A percentile compares a stretch with the other conserved stretches of the same genome.
Evolutionary conservation across 148 eudicot genomes (phyloP).

Genomic region (Polygonum aviculare): DNA sequence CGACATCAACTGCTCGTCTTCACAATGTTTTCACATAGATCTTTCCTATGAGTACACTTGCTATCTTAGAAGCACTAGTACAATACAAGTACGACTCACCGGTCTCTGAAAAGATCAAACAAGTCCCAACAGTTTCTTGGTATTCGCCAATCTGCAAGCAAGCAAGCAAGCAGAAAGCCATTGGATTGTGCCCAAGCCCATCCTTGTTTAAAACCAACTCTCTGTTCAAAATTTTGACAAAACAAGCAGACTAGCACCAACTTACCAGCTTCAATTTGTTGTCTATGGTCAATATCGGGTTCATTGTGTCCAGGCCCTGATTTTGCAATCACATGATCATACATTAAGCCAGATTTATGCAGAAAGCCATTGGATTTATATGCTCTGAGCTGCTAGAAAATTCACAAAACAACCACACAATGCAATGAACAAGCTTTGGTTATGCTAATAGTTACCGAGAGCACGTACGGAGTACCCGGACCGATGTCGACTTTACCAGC

Average conservation of each 20-base stretch:
- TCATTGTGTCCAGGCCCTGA: slow-evolving; percentile 82
- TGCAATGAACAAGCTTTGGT: background rate
- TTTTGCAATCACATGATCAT: slow-evolving; percentile 8
- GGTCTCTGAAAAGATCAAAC: slow-evolving; percentile 57
- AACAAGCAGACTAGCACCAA: background rate
- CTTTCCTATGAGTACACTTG: background rate
- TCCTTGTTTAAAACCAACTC: background rate
- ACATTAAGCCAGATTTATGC: background rate
- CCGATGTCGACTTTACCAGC: slow-evolving; percentile 38
- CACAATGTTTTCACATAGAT: background rate
- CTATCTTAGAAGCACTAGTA: too few relatives aligned
- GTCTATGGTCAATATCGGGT: slow-evolving; percentile 54
- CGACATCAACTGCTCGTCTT: background rate
- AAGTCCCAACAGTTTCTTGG: slow-evolving; percentile 80
- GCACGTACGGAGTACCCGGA: slow-evolving; percentile 56
- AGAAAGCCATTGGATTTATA: background rate
- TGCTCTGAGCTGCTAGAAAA: background rate
- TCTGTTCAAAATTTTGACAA: background rate
- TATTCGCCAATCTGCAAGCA: slow-evolving; percentile 63
- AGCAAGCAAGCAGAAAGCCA: background rate
- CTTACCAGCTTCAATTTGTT: slow-evolving; percentile 61
- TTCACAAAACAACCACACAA: background rate
- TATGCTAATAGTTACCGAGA: slow-evolving; percentile 35
- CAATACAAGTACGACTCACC: slow-evolving; percentile 24
- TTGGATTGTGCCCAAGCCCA: too few relatives aligned